These are phyloP conservation scores for Heteromeles arbutifolia DNA, from an alignment of 306 rosid genomes.

Conservation along the genomic window DNA sequence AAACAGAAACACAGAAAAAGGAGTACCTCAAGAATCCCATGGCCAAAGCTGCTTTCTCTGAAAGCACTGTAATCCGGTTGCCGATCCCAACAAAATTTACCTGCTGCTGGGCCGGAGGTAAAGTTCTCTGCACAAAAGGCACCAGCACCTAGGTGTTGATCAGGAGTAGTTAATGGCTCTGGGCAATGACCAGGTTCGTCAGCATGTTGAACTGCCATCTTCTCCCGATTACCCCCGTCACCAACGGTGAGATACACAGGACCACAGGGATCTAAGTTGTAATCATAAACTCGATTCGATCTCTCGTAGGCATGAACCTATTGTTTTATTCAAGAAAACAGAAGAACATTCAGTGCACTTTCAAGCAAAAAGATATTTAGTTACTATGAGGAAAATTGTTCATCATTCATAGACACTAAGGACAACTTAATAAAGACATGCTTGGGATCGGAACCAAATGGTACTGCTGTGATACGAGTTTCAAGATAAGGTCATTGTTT, in stretches of 20 bases:
- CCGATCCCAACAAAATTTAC: conserved; percentile 70
- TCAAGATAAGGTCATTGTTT: background rate
- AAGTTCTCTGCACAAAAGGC: conserved; percentile 63
- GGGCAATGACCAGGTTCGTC: conserved; percentile 70
- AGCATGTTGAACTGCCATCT: conserved; percentile 51
- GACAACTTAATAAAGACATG: background rate
- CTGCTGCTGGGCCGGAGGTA: conserved; percentile 50
- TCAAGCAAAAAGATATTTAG: background rate
- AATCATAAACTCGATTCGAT: conserved; percentile 70
- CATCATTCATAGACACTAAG: background rate
- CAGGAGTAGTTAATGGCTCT: conserved; percentile 45
- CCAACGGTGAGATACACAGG: conserved; percentile 71
- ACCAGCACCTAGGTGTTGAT: conserved; percentile 49
- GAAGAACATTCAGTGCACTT: background rate
- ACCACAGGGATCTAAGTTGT: conserved; percentile 71
- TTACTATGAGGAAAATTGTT: background rate
- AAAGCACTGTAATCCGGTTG: conserved; percentile 72
- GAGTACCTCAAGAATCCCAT: conserved; percentile 71
- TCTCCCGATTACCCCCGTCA: conserved; percentile 87
- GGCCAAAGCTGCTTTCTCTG: conserved; percentile 75
- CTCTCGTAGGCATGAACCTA: conserved; percentile 95
- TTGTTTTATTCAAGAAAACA: background rate
- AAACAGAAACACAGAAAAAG: background rate
- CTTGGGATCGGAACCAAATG: background rate
- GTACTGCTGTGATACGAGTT: background rate